Conservation (phyloP, 2,329 filamentous ascomycete genomes). For the Blastomyces parvus region DNA sequence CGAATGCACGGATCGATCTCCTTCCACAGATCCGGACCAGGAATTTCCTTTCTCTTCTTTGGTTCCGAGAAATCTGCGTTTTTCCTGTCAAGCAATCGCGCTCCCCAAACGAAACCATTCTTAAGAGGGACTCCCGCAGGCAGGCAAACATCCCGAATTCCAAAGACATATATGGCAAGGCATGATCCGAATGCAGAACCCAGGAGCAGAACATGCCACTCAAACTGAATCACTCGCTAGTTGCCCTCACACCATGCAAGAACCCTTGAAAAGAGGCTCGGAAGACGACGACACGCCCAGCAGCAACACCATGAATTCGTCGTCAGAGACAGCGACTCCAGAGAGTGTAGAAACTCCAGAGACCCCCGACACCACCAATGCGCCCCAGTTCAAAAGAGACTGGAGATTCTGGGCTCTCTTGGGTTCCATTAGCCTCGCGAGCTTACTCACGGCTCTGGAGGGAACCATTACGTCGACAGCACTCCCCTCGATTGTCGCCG, state of each 20-base stretch:
- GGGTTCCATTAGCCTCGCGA: constrained; percentile 1
- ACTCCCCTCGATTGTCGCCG: constrained; percentile 28
- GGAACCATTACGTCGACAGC: constrained; percentile 32
- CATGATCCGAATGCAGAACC: background rate
- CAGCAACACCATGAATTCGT: background rate
- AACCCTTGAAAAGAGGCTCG: background rate
- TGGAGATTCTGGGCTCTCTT: background rate
- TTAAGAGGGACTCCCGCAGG: background rate
- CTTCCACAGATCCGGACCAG: background rate
- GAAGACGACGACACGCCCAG: background rate
- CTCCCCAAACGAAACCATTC: background rate
- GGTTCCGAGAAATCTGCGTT: background rate
- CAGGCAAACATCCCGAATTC: background rate
- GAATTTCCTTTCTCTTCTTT: background rate
- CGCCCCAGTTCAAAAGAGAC: background rate
- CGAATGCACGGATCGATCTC: background rate
- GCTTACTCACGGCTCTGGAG: constrained; percentile 28
- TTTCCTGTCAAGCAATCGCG: background rate
- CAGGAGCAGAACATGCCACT: background rate
- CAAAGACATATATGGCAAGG: background rate
- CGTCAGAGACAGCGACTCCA: background rate
- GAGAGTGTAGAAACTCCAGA: too few relatives aligned
- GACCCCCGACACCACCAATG: background rate
- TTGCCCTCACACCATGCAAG: background rate
- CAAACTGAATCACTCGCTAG: background rate